phyloP scores from a whole-genome alignment of 495 filamentous ascomycete genomes.

The Penicillium bovifimosum region DNA sequence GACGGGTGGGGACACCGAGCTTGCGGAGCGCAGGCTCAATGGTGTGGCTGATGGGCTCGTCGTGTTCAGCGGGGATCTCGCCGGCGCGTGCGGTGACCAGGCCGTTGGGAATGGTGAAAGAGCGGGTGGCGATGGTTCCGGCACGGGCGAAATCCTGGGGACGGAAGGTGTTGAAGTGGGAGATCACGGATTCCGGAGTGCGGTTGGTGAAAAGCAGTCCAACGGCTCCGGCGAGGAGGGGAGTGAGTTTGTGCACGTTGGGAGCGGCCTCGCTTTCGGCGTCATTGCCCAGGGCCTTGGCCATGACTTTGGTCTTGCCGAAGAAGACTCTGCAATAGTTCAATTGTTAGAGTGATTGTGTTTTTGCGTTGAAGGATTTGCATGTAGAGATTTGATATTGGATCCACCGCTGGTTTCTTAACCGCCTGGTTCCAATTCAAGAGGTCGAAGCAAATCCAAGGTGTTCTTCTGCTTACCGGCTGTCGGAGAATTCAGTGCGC shows the following conservation, averaged over 20 bases:
- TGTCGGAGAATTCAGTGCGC: slow-evolving; percentile 73
- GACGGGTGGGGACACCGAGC: slow-evolving; percentile 78
- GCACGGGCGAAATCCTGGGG: slow-evolving; percentile 85
- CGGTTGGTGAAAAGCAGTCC: slow-evolving; percentile 88
- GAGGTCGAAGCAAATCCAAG: neutral
- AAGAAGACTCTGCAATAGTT: slow-evolving; percentile 72
- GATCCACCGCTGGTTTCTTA: neutral
- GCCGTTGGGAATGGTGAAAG: slow-evolving; percentile 73
- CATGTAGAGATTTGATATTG: slow-evolving; percentile 5
- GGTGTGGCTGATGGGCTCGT: slow-evolving; percentile 79
- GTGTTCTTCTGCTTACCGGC: slow-evolving; percentile 52
- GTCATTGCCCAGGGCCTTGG: slow-evolving; percentile 74
- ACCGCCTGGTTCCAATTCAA: neutral
- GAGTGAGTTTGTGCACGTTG: slow-evolving; percentile 61
- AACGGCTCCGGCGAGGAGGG: slow-evolving; percentile 73
- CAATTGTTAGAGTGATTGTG: neutral
- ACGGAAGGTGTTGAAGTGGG: slow-evolving; percentile 62
- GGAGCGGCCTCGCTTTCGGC: slow-evolving; percentile 71
- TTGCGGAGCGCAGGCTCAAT: slow-evolving; percentile 82
- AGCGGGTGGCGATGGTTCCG: slow-evolving; percentile 65
- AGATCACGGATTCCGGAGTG: slow-evolving; percentile 51
- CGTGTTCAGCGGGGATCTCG: slow-evolving; percentile 71
- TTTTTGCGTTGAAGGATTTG: slow-evolving; percentile 1
- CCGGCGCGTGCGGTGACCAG: slow-evolving; percentile 68
- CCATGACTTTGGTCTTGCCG: slow-evolving; percentile 98